Conservation (phyloP, 176 grass and related monocot species). For the Poa pratensis region DNA sequence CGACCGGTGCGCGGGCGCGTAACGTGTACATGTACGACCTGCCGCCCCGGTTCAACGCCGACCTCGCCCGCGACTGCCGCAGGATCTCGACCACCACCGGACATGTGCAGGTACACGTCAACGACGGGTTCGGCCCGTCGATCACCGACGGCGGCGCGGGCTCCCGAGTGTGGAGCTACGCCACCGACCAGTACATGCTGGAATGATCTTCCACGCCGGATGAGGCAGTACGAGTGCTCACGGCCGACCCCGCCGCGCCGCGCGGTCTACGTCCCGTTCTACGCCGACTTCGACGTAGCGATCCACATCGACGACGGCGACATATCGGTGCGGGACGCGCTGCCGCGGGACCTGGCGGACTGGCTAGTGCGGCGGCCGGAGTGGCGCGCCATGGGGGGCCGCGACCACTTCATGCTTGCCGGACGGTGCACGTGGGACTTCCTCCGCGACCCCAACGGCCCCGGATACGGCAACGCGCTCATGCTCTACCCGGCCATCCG, state of each 20-base stretch:
- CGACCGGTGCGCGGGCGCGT: too few species aligned
- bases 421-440: constrained; percentile 53
- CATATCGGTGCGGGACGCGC: too few species aligned
- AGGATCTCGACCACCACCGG: constrained; percentile 10
- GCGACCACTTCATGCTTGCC: constrained; percentile 56
- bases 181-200: constrained; percentile 40
- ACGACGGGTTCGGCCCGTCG: constrained; percentile 51
- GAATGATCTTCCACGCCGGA: constrained; percentile 76
- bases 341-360: too few species aligned
- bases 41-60: constrained; percentile 1
- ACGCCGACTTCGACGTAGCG: constrained; percentile 67
- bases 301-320: constrained; percentile 10
- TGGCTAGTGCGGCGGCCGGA: background rate
- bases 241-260: constrained; percentile 34
- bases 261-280: constrained; percentile 69
- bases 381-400: constrained; percentile 54
- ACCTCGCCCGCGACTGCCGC: constrained; percentile 53
- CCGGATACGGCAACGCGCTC: constrained; percentile 59
- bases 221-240: constrained; percentile 71
- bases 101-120: constrained; percentile 58
- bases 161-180: constrained; percentile 45
- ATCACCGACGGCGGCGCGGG: constrained; percentile 4
- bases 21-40: too few species aligned
- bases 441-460: constrained; percentile 8
- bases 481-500: constrained; percentile 47